phyloP scores from a whole-genome alignment of 2,329 filamentous ascomycete genomes.

The Exserohilum turcica region DNA sequence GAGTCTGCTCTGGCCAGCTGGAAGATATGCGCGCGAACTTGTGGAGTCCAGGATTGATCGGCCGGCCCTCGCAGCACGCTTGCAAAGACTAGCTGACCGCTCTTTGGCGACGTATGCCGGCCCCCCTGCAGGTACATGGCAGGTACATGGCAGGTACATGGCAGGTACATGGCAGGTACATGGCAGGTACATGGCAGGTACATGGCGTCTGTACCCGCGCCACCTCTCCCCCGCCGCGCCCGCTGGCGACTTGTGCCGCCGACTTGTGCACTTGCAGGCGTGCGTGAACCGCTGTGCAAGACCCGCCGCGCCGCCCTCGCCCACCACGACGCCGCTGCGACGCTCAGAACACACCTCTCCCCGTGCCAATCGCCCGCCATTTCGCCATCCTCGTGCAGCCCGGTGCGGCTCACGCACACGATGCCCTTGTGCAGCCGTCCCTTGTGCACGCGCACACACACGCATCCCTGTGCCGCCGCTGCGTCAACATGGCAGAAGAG shows the following conservation, averaged over 20 bases:
- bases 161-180: no score
- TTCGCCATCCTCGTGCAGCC: not conserved
- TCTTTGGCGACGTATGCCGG: slow-evolving; percentile 26
- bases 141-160: no score
- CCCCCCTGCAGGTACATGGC: slow-evolving; percentile 25
- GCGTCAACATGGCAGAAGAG: slow-evolving; percentile 3
- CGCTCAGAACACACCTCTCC: no score
- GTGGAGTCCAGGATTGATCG: slow-evolving; percentile 30
- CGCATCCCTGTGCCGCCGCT: slow-evolving; percentile 8
- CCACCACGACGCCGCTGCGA: not conserved
- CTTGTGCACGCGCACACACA: slow-evolving; percentile 3
- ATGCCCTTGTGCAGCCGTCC: slow-evolving; percentile 3
- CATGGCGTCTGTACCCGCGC: not conserved
- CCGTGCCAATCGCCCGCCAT: not conserved
- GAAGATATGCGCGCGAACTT: slow-evolving; percentile 31
- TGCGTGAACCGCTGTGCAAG: slow-evolving; percentile 26
- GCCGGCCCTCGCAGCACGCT: slow-evolving; percentile 1
- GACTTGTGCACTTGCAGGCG: slow-evolving; percentile 16
- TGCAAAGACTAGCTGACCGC: slow-evolving; percentile 25
- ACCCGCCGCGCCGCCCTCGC: not conserved
- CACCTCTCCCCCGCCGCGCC: slow-evolving; percentile 4
- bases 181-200: no score
- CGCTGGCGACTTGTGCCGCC: slow-evolving; percentile 18
- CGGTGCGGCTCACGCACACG: not conserved
- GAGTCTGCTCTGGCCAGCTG: slow-evolving; percentile 12